Evolutionary conservation across 1,284 basidiomycete species (phyloP).

Genomic region (Porodaedalea pini): DNA sequence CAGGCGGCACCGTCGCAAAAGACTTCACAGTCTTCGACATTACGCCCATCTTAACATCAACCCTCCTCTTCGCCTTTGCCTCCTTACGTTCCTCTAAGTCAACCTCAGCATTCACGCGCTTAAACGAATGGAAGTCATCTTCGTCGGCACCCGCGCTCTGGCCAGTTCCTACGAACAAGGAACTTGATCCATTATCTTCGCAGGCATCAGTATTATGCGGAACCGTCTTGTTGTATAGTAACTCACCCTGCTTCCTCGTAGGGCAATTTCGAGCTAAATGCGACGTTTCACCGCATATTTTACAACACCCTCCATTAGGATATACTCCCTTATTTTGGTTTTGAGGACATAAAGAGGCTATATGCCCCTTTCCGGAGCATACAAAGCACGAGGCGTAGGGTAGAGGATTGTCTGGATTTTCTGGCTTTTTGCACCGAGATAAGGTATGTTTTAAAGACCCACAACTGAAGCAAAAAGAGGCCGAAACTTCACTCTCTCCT

Average conservation of each 20-base stretch:
- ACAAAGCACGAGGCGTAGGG: constrained; percentile 93
- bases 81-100: constrained; percentile 55
- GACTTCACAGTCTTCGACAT: constrained; percentile 44
- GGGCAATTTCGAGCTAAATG: constrained; percentile 87
- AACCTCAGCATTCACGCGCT: constrained; percentile 57
- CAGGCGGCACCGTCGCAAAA: constrained; percentile 35
- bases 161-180: constrained; percentile 48
- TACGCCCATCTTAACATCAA: constrained; percentile 43
- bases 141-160: constrained; percentile 77
- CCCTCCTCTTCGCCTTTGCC: constrained; percentile 38
- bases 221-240: neutral
- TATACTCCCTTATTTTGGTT: constrained; percentile 84
- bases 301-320: constrained; percentile 88
- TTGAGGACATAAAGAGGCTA: constrained; percentile 77
- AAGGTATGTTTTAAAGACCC: constrained; percentile 79
- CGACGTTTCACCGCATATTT: constrained; percentile 78
- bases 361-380: constrained; percentile 77
- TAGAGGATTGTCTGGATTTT: constrained; percentile 64
- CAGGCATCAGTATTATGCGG: neutral
- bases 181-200: constrained; percentile 24
- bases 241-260: constrained; percentile 55
- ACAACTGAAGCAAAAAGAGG: constrained; percentile 69
- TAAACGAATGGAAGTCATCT: constrained; percentile 86
- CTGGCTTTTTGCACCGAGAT: constrained; percentile 67
- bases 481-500: too few relatives aligned